Conservation (phyloP, 768 basidiomycete species). For the Kwoniella botswanensis region DNA sequence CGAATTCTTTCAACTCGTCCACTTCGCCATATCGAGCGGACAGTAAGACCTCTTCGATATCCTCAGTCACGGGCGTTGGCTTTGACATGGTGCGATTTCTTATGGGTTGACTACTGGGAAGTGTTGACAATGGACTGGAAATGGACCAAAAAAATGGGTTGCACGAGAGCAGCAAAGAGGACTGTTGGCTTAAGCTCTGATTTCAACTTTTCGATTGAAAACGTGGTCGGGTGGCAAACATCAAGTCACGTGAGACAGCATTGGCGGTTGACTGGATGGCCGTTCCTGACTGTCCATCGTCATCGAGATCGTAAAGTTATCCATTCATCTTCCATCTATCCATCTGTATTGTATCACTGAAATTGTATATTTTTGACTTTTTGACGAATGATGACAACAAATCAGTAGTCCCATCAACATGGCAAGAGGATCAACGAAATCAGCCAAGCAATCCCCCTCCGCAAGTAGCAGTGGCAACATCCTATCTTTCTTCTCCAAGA, state of each 20-base stretch:
- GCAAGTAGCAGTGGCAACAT: constrained; percentile 18
- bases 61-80: constrained; percentile 53
- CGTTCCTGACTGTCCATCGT: constrained; percentile 12
- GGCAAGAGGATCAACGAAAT: constrained; percentile 15
- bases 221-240: constrained; percentile 15
- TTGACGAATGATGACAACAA: background rate
- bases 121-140: background rate
- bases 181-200: background rate
- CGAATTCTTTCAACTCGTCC: constrained; percentile 73
- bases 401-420: constrained; percentile 13
- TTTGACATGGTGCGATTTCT: constrained; percentile 13
- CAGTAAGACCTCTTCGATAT: constrained; percentile 73
- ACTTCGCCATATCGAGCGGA: constrained; percentile 87
- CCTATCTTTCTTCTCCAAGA: constrained; percentile 42
- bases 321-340: background rate
- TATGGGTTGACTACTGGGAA: background rate
- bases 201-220: constrained; percentile 1
- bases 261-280: constrained; percentile 27
- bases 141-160: background rate
- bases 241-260: background rate
- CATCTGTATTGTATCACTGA: background rate
- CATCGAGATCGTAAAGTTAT: constrained; percentile 14
- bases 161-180: background rate
- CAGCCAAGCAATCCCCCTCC: constrained; percentile 6
- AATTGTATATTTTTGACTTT: background rate